A percentile compares a stretch with the other conserved stretches of the same genome.
These are phyloP conservation scores for Aspergillus saccharolyticus DNA, from an alignment of 495 filamentous ascomycete genomes.

Conservation along the genomic window DNA sequence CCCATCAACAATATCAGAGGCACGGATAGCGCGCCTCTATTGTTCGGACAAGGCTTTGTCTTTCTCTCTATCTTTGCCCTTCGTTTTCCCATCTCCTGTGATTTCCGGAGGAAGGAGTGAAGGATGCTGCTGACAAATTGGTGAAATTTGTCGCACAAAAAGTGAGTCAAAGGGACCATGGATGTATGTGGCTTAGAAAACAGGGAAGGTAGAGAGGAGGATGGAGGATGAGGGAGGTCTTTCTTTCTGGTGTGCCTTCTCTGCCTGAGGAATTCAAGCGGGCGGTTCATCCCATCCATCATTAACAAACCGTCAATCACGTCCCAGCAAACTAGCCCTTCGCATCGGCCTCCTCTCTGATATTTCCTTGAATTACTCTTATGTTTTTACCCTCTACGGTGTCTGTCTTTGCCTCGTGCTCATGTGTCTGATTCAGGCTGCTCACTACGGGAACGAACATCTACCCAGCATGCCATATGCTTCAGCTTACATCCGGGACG, in stretches of 20 bases:
- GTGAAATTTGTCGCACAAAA: too few species aligned
- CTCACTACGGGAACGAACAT: background rate
- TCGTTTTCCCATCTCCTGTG: background rate
- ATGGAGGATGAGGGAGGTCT: background rate
- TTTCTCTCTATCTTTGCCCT: background rate
- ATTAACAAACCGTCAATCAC: conserved; percentile 2
- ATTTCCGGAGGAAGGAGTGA: background rate
- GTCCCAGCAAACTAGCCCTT: background rate
- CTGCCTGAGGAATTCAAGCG: background rate
- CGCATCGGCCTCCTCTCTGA: background rate
- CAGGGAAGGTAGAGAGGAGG: background rate
- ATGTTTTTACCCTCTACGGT: background rate
- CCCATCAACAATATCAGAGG: conserved; percentile 15
- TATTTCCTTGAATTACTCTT: background rate
- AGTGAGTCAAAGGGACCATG: too few species aligned
- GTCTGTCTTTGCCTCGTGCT: background rate
- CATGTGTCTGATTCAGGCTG: background rate
- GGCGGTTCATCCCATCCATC: background rate
- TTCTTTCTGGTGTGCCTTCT: background rate
- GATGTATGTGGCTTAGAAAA: too few species aligned
- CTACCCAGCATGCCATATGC: background rate
- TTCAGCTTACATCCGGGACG: background rate
- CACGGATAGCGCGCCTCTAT: conserved; percentile 8
- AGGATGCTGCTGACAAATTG: background rate
- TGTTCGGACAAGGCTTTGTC: conserved; percentile 5